Percentiles rank a stretch among this genome's conserved stretches.
Evolutionary conservation across 345 rosid species (phyloP).

Genomic region (Boechera divaricarpa): DNA sequence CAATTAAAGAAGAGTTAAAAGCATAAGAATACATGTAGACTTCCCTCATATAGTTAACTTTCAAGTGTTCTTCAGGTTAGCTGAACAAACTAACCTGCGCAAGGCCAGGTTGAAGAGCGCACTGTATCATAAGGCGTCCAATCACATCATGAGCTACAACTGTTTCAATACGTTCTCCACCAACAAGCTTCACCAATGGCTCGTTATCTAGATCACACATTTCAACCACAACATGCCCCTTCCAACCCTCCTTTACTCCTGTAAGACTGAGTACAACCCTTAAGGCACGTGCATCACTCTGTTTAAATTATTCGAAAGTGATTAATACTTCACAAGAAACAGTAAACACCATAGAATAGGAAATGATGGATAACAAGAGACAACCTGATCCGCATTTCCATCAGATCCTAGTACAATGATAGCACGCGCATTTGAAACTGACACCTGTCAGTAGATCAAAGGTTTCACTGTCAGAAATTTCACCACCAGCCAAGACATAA

Average conservation of each 20-base stretch:
- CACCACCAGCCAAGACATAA: background rate
- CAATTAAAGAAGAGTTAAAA: background rate
- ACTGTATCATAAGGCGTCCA: constrained; percentile 94
- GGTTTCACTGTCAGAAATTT: constrained; percentile 11
- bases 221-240: constrained; percentile 94
- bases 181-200: constrained; percentile 94
- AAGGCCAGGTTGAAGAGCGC: constrained; percentile 92
- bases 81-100: constrained; percentile 67
- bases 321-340: constrained; percentile 34
- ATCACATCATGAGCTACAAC: constrained; percentile 98
- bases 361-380: constrained; percentile 19
- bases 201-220: constrained; percentile 97
- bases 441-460: constrained; percentile 56
- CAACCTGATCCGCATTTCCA: constrained; percentile 96
- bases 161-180: constrained; percentile 90
- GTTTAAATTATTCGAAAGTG: constrained; percentile 29
- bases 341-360: background rate
- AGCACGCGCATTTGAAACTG: constrained; percentile 91
- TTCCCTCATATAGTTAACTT: background rate
- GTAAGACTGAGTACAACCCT: constrained; percentile 91
- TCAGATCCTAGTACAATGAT: constrained; percentile 85
- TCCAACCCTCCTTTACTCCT: constrained; percentile 85
- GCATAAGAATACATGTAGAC: background rate
- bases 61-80: background rate
- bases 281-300: constrained; percentile 95